Conservation (phyloP, 2,329 filamentous ascomycete species). For the Graphiopsis chlorocephala region DNA sequence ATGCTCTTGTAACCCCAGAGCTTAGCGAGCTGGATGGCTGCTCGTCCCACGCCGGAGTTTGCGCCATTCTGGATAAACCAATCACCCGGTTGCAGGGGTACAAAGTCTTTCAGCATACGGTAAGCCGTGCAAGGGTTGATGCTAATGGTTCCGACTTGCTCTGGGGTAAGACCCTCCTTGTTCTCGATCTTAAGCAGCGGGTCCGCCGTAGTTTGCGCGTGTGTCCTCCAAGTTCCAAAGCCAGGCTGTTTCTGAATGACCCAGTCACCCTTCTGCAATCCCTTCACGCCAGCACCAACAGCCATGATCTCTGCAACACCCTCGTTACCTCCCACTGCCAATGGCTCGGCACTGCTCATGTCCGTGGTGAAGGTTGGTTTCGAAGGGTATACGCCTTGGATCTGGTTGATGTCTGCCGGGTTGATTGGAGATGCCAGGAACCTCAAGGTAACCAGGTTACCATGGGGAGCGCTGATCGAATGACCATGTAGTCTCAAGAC, state of each 20-base stretch:
- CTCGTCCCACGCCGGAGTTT: slow-evolving; percentile 87
- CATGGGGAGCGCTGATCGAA: slow-evolving; percentile 73
- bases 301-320: slow-evolving; percentile 87
- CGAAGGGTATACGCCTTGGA: slow-evolving; percentile 92
- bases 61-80: slow-evolving; percentile 98
- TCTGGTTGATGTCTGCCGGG: slow-evolving; percentile 95
- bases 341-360: slow-evolving; percentile 73
- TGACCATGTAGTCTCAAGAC: slow-evolving; percentile 69
- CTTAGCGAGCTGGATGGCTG: slow-evolving; percentile 81
- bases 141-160: slow-evolving; percentile 82
- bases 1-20: slow-evolving; percentile 89
- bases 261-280: slow-evolving; percentile 79
- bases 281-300: slow-evolving; percentile 60
- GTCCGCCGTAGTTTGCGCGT: slow-evolving; percentile 64
- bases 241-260: slow-evolving; percentile 81
- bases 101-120: slow-evolving; percentile 84
- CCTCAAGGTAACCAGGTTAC: slow-evolving; percentile 71
- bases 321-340: slow-evolving; percentile 83
- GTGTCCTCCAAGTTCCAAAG: slow-evolving; percentile 93
- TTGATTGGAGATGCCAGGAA: slow-evolving; percentile 92
- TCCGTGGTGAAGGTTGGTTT: slow-evolving; percentile 73
- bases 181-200: slow-evolving; percentile 68
- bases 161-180: slow-evolving; percentile 65
- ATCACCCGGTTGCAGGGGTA: slow-evolving; percentile 64
- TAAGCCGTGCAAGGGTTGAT: slow-evolving; percentile 96